phyloP scores from a whole-genome alignment of 1,284 basidiomycete species.

The Somion occarium region DNA sequence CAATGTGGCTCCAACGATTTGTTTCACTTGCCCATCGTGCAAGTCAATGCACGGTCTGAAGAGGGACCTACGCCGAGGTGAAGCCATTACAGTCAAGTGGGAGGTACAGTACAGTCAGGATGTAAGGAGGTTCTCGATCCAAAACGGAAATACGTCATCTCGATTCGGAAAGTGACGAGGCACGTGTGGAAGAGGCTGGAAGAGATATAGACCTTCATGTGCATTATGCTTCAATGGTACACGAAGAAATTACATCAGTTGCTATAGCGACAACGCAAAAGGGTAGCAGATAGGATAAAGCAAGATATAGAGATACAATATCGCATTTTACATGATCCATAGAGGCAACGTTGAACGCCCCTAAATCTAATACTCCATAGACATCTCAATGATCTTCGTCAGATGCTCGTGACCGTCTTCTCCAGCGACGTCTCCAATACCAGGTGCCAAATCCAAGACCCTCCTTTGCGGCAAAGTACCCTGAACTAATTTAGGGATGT shows the following conservation, averaged over 20 bases:
- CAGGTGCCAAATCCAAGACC: conserved; percentile 84
- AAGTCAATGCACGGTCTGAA: conserved; percentile 98
- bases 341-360: too few species aligned
- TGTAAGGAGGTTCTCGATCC: too few species aligned
- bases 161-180: too few species aligned
- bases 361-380: conserved; percentile 70
- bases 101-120: not conserved
- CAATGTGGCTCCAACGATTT: conserved; percentile 96
- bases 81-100: not conserved
- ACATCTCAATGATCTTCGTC: conserved; percentile 69
- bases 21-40: conserved; percentile 93
- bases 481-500: conserved; percentile 70
- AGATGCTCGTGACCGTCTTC: conserved; percentile 79
- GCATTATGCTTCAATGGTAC: too few species aligned
- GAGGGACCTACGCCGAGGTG: conserved; percentile 11
- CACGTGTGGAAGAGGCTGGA: too few species aligned
- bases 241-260: too few species aligned
- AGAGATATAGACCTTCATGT: too few species aligned
- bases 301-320: too few species aligned
- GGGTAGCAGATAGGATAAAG: not conserved
- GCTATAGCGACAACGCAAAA: not conserved
- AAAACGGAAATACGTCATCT: too few species aligned
- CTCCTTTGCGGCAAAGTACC: conserved; percentile 86
- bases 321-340: too few species aligned
- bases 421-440: conserved; percentile 74